Conservation (phyloP, 2,329 filamentous ascomycete species). For the Curvularia verruculosa region DNA sequence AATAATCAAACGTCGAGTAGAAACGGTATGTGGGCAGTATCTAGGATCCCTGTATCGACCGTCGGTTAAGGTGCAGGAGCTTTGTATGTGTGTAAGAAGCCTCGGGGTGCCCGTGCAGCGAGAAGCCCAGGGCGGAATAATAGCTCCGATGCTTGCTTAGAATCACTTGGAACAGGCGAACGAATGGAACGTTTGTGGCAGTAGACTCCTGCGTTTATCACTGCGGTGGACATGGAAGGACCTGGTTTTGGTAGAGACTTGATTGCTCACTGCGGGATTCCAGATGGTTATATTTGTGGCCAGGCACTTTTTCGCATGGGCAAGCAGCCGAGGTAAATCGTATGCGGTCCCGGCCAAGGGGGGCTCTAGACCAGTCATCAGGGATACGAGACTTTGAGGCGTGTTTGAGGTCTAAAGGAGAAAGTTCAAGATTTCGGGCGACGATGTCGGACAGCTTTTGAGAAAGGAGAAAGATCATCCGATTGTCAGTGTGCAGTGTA, state of each 20-base stretch:
- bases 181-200: not conserved
- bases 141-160: slow-evolving; percentile 1
- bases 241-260: not conserved
- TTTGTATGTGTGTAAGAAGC: not conserved
- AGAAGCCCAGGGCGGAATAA: not conserved
- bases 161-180: not conserved
- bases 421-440: not conserved
- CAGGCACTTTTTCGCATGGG: not conserved
- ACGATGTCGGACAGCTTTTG: not conserved
- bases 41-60: not conserved
- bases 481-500: not conserved
- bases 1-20: not conserved
- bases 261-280: not conserved
- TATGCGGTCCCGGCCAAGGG: not conserved
- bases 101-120: not conserved
- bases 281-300: not conserved
- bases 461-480: not conserved
- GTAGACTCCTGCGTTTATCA: not conserved
- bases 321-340: not conserved
- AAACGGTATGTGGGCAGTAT: not conserved
- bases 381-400: not conserved
- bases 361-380: not conserved
- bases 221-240: slow-evolving; percentile 1
- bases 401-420: not conserved
- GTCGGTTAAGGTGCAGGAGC: slow-evolving; percentile 4